Base-by-base conservation (phyloP, 164 flowering plant species). In the Protea cynaroides region DNA sequence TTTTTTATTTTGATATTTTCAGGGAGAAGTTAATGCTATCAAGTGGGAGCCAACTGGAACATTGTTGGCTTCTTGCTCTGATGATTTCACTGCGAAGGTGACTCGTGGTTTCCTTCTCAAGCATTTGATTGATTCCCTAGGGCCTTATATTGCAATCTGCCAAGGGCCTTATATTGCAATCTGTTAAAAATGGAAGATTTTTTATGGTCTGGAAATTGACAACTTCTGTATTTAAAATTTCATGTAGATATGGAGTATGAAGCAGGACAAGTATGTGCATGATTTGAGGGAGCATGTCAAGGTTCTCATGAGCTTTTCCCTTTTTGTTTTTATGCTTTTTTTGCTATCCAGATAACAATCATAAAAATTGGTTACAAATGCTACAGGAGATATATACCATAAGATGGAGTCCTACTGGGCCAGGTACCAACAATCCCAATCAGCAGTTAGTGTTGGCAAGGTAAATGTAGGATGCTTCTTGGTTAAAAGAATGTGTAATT, bases 1-100 rank as follows among this genome's bases (percentile, higher is more conserved):
- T 40, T 40, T 40, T 40, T 9, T 1, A 8, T 52, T 56, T 67
- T 3, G 65, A 59, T 61, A 58, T 61, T 81, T 74, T 64, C 90
- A 94, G 97, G 93, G 95, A 61, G 98, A 94, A 87, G 98, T 94
- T 55, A 94, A 94, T 74, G 92, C 95, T 68, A 87, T 94, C 58
- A 91, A 91, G 81, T 94, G 98, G 98, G 98, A 94, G 73, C 97
- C 97, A 40, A 81, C 93, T 7, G 96, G 98, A 47, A 72, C 86
- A 18, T 71, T 89, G 61, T 78, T 94, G 77, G 97, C 98, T 58
- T 94, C 98, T 22, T 91, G 98, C 79, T 94, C 98, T 36, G 97
- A 91, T 79, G 98, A 94, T 81, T 73, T 74, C 50, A 89, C 95
- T 64, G 97, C 95, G 40, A 94, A 94, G 97, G 97, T 93, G 61